phyloP scores from a whole-genome alignment of 163 green algal genomes.

The Scenedesmus sp. region DNA sequence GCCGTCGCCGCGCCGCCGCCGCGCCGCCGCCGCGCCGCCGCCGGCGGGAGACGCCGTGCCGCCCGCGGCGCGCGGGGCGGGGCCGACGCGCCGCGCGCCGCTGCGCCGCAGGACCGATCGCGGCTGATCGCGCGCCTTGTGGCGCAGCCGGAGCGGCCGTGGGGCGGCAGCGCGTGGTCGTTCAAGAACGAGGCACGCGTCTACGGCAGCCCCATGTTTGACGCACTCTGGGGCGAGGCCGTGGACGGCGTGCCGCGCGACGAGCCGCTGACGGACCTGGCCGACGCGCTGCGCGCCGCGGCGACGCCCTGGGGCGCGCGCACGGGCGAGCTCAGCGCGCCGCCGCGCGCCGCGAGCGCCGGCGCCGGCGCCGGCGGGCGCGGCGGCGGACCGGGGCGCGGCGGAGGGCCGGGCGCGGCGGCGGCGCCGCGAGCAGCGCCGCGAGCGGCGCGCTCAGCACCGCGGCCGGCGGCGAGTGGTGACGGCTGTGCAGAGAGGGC shows the following conservation, averaged over 20 bases:
- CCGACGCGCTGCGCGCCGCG: constrained; percentile 9
- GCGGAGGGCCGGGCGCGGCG: not conserved
- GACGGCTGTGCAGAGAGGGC: not conserved
- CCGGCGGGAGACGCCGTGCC: not conserved
- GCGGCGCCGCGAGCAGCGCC: not conserved
- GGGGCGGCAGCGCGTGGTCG: constrained; percentile 76
- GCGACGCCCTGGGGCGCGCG: constrained; percentile 4
- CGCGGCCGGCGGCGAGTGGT: not conserved
- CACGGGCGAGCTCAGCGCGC: too few relatives aligned
- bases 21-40: not conserved
- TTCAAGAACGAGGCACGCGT: constrained; percentile 82
- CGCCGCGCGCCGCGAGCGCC: too few relatives aligned
- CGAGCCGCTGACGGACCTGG: constrained; percentile 9
- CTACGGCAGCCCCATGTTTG: constrained; percentile 85
- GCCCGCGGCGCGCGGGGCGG: constrained; percentile 1
- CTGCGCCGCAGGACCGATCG: constrained; percentile 66
- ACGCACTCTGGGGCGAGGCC: constrained; percentile 57
- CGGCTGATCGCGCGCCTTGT: constrained; percentile 74
- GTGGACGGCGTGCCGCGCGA: not conserved
- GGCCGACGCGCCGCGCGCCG: not conserved
- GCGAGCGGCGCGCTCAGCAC: not conserved
- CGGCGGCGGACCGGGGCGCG: too few relatives aligned
- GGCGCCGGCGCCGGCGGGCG: too few relatives aligned
- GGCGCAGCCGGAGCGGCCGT: constrained; percentile 72
- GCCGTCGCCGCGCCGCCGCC: not conserved